Evolutionary conservation across 1,139 yeast species (phyloP).

Genomic region (Lodderomyces oxycetoniae): DNA sequence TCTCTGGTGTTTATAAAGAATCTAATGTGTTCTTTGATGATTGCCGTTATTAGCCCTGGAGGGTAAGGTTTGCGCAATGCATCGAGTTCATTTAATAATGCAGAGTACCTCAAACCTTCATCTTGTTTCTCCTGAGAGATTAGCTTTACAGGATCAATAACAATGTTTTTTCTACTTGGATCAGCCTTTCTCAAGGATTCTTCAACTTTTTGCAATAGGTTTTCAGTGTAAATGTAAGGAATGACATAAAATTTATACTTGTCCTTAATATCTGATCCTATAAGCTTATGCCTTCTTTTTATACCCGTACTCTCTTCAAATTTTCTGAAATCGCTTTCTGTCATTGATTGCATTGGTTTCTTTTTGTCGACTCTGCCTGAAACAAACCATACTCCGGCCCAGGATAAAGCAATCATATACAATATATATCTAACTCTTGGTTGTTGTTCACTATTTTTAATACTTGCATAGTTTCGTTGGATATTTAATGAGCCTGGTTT

Average conservation of each 20-base stretch:
- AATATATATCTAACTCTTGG: slow-evolving; percentile 49
- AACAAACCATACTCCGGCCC: slow-evolving; percentile 50
- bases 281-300: slow-evolving; percentile 48
- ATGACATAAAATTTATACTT: slow-evolving; percentile 40
- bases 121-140: slow-evolving; percentile 41
- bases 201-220: slow-evolving; percentile 19
- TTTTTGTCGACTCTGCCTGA: slow-evolving; percentile 51
- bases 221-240: slow-evolving; percentile 34
- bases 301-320: slow-evolving; percentile 49
- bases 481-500: too few species aligned
- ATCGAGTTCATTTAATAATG: slow-evolving; percentile 38
- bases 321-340: slow-evolving; percentile 57
- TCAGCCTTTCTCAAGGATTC: slow-evolving; percentile 16
- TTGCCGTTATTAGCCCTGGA: slow-evolving; percentile 53
- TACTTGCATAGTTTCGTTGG: too few species aligned
- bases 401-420: slow-evolving; percentile 47
- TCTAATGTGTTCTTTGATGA: slow-evolving; percentile 45
- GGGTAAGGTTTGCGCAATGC: slow-evolving; percentile 40
- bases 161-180: slow-evolving; percentile 33
- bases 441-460: too few species aligned
- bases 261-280: slow-evolving; percentile 25
- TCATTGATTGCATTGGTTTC: slow-evolving; percentile 41
- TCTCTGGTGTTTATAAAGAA: slow-evolving; percentile 37
- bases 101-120: slow-evolving; percentile 38
- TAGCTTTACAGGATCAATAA: slow-evolving; percentile 44